These are phyloP conservation scores for Reticulascus tulasneorum DNA, from an alignment of 2,329 filamentous ascomycete genomes.

Conservation along the genomic window DNA sequence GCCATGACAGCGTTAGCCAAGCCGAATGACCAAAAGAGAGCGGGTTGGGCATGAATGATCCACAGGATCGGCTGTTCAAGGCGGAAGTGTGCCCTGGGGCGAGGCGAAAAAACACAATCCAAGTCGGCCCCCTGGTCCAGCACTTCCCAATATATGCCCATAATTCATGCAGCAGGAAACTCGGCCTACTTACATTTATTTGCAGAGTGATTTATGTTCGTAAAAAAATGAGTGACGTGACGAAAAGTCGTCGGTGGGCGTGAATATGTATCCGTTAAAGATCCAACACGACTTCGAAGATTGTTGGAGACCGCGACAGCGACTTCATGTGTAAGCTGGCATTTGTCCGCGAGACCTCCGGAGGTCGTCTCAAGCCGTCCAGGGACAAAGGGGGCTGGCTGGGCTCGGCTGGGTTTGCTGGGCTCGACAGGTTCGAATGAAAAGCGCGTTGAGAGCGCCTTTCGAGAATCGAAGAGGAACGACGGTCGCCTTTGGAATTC, in stretches of 20 bases:
- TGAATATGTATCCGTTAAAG: slow-evolving; percentile 7
- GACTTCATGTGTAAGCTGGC: slow-evolving; percentile 13
- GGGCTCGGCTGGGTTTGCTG: slow-evolving; percentile 1
- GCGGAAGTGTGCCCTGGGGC: too few species aligned
- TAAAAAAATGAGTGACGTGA: slow-evolving; percentile 16
- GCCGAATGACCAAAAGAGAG: too few species aligned
- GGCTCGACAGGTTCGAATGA: neutral
- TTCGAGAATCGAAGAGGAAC: slow-evolving; percentile 11
- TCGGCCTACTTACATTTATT: slow-evolving; percentile 4
- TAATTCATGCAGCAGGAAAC: too few species aligned
- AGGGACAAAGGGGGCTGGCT: slow-evolving; percentile 5
- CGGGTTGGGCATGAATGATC: too few species aligned
- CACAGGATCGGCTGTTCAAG: too few species aligned
- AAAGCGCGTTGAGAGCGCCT: slow-evolving; percentile 1
- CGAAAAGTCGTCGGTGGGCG: slow-evolving; percentile 12
- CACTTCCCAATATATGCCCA: slow-evolving; percentile 5
- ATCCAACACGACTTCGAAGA: slow-evolving; percentile 7
- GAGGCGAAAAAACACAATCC: too few species aligned
- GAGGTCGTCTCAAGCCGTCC: slow-evolving; percentile 7
- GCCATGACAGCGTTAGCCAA: neutral
- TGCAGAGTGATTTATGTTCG: neutral
- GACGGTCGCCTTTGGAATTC: slow-evolving; percentile 14
- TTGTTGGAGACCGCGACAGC: slow-evolving; percentile 4
- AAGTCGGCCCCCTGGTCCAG: too few species aligned
- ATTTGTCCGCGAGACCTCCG: slow-evolving; percentile 9